Evolutionary conservation across 208 protist species (phyloP).

Genomic region (Trypanosoma conorhini): DNA sequence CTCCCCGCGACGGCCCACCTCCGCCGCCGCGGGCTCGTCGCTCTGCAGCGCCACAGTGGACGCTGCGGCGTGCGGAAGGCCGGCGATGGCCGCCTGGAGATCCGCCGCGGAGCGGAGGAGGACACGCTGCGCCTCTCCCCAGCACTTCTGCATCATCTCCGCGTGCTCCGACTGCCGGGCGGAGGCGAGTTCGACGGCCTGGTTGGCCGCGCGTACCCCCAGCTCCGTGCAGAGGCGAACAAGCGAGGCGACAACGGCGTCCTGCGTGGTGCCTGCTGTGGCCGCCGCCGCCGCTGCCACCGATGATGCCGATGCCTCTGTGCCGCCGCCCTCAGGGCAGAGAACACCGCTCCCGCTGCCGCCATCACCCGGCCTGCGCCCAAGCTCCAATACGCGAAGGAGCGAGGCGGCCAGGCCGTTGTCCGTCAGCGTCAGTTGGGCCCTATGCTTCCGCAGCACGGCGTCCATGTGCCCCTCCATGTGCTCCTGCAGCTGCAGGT

Average conservation of each 20-base stretch:
- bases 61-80: not conserved
- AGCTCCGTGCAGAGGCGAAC: constrained; percentile 41
- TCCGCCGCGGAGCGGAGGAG: constrained; percentile 24
- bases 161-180: constrained; percentile 12
- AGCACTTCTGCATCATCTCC: constrained; percentile 18
- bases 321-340: not conserved
- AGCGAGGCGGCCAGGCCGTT: constrained; percentile 26
- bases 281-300: not conserved
- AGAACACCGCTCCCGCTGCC: not conserved
- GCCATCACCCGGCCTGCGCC: not conserved
- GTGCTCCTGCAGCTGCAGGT: constrained; percentile 21
- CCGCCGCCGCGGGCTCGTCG: not conserved
- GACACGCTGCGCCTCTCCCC: constrained; percentile 25
- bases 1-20: not conserved
- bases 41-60: not conserved
- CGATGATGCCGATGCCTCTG: not conserved
- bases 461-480: constrained; percentile 34
- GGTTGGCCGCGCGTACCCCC: constrained; percentile 34
- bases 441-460: constrained; percentile 29
- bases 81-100: constrained; percentile 15
- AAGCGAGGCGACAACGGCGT: constrained; percentile 36
- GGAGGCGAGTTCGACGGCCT: constrained; percentile 24
- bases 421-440: constrained; percentile 22
- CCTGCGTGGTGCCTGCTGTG: constrained; percentile 5
- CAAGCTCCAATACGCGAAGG: constrained; percentile 30